Evolutionary conservation across 1,139 yeast genomes (phyloP).

Genomic region (Pichia inconspicua): DNA sequence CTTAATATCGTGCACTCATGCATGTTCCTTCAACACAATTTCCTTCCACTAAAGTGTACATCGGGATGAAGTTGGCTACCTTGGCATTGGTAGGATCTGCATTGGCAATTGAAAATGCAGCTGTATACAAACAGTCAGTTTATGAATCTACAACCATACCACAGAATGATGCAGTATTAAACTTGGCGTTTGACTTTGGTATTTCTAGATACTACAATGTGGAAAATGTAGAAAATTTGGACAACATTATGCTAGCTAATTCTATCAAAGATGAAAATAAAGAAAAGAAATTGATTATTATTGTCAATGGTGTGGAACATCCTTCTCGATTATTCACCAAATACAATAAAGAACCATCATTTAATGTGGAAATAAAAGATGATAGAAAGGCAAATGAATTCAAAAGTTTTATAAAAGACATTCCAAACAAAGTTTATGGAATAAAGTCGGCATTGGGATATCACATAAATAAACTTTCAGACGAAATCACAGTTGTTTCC

Average conservation of each 20-base stretch:
- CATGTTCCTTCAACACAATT: neutral
- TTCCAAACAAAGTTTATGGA: slow-evolving; percentile 19
- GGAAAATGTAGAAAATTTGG: slow-evolving; percentile 26
- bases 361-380: slow-evolving; percentile 16
- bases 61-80: neutral
- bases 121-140: slow-evolving; percentile 20
- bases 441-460: slow-evolving; percentile 10
- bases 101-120: slow-evolving; percentile 20
- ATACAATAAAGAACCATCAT: slow-evolving; percentile 18
- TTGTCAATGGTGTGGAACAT: slow-evolving; percentile 35
- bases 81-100: slow-evolving; percentile 6
- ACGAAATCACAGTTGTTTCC: slow-evolving; percentile 32
- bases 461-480: slow-evolving; percentile 27
- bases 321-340: slow-evolving; percentile 27
- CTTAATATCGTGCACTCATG: neutral
- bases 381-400: slow-evolving; percentile 18
- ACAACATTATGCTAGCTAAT: slow-evolving; percentile 23
- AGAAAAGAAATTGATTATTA: slow-evolving; percentile 27
- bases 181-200: slow-evolving; percentile 39
- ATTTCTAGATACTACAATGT: slow-evolving; percentile 32
- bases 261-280: slow-evolving; percentile 2
- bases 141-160: slow-evolving; percentile 13
- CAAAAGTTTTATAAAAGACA: slow-evolving; percentile 17
- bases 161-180: slow-evolving; percentile 23
- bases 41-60: neutral